A percentile compares a stretch with the other conserved stretches of the same genome.
phyloP scores from a whole-genome alignment of 352 stramenopile species.

The Phytophthora fragariaefolia region DNA sequence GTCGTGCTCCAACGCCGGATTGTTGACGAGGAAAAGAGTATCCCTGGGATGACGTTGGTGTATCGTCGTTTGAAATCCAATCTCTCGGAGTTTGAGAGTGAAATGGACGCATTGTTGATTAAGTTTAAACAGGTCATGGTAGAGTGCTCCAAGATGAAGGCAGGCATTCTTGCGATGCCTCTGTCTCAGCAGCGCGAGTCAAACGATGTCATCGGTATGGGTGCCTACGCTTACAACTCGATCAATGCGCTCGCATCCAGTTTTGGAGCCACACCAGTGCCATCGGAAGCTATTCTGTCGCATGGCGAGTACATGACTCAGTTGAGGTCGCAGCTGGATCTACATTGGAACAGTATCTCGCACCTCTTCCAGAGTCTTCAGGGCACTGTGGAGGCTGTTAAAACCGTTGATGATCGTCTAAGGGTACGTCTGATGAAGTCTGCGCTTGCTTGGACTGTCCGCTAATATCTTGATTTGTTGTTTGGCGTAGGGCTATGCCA shows the following conservation, averaged over 20 bases:
- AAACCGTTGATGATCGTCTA: slow-evolving; percentile 67
- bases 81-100: slow-evolving; percentile 67
- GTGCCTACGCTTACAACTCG: slow-evolving; percentile 80
- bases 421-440: slow-evolving; percentile 46
- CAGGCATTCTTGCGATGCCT: slow-evolving; percentile 78
- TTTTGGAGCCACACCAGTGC: slow-evolving; percentile 61
- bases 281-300: slow-evolving; percentile 75
- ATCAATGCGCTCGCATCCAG: slow-evolving; percentile 83
- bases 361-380: slow-evolving; percentile 84
- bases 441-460: background rate
- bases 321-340: slow-evolving; percentile 81
- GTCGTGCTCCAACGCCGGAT: slow-evolving; percentile 79
- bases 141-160: slow-evolving; percentile 84
- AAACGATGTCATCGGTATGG: slow-evolving; percentile 70
- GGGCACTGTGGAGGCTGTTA: slow-evolving; percentile 69
- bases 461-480: slow-evolving; percentile 16
- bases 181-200: slow-evolving; percentile 73
- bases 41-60: slow-evolving; percentile 76
- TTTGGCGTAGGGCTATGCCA: slow-evolving; percentile 64
- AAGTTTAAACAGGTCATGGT: slow-evolving; percentile 82
- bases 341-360: slow-evolving; percentile 89
- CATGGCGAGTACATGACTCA: slow-evolving; percentile 91
- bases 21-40: slow-evolving; percentile 79
- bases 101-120: slow-evolving; percentile 69
- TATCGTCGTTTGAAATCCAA: slow-evolving; percentile 71